Conservation (phyloP, 2,329 filamentous ascomycete species). For the Ophiostoma sp. region DNA sequence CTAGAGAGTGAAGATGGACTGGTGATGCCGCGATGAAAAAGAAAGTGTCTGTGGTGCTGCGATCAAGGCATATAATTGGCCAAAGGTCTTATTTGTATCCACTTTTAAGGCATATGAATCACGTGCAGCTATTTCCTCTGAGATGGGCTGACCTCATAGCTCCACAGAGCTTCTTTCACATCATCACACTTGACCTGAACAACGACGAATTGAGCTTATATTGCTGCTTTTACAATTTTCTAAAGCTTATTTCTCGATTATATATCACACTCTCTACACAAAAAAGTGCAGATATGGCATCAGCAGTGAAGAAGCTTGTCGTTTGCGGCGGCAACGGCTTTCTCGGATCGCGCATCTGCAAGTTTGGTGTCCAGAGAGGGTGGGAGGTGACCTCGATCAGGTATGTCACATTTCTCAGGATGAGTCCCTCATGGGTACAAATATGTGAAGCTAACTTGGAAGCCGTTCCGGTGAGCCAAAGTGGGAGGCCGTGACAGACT, state of each 20-base stretch:
- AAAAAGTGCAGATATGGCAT: not conserved
- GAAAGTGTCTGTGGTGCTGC: not conserved
- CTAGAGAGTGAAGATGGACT: not conserved
- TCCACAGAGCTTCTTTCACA: conserved; percentile 13
- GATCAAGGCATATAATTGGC: not conserved
- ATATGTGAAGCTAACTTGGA: not conserved
- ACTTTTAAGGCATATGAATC: conserved; percentile 2
- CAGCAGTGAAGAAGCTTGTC: conserved; percentile 65
- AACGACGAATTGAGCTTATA: not conserved
- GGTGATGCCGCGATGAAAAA: not conserved
- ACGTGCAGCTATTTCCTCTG: conserved; percentile 19
- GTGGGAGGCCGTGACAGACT: conserved; percentile 76
- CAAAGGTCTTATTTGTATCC: not conserved
- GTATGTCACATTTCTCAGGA: conserved; percentile 41
- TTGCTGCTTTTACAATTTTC: not conserved
- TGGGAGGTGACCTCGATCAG: conserved; percentile 93
- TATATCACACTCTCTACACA: not conserved
- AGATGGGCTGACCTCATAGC: conserved; percentile 18
- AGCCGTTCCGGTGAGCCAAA: conserved; percentile 86
- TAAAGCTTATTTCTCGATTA: not conserved
- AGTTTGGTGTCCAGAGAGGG: conserved; percentile 73
- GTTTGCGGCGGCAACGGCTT: conserved; percentile 95
- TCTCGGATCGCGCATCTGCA: conserved; percentile 82
- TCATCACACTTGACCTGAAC: not conserved
- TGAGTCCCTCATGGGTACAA: not conserved